phyloP scores from a whole-genome alignment of 257 asterid genomes.

The Lycium ferocissimum region DNA sequence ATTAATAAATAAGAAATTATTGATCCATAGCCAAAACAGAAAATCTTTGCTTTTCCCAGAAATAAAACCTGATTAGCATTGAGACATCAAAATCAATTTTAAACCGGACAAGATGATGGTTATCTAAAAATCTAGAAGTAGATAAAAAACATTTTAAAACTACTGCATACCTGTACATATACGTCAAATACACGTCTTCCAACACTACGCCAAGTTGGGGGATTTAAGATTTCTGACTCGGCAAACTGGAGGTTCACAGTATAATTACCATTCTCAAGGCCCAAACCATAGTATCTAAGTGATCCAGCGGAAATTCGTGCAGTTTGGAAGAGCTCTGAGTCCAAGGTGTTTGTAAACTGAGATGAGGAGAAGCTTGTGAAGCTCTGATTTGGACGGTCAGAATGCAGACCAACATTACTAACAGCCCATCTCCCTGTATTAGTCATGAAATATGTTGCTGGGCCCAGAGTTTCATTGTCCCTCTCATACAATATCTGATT shows the following conservation, averaged over 20 bases:
- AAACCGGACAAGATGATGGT: not conserved
- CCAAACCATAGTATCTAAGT: slow-evolving; percentile 80
- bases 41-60: no score
- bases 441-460: slow-evolving; percentile 62
- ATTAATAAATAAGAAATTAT: no score
- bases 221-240: slow-evolving; percentile 50
- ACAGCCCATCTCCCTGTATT: slow-evolving; percentile 72
- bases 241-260: slow-evolving; percentile 73
- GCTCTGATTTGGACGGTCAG: slow-evolving; percentile 48
- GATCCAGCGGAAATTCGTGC: slow-evolving; percentile 80
- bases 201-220: slow-evolving; percentile 59
- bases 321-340: slow-evolving; percentile 64
- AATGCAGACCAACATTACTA: slow-evolving; percentile 74
- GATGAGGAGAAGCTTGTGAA: slow-evolving; percentile 39
- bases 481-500: slow-evolving; percentile 50
- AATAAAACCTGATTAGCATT: not conserved
- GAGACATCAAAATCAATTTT: no score
- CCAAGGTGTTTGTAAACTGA: slow-evolving; percentile 57
- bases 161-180: slow-evolving; percentile 67
- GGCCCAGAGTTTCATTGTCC: slow-evolving; percentile 68
- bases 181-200: slow-evolving; percentile 86
- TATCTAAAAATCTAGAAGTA: no score
- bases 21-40: no score
- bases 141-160: no score
- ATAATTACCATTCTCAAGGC: slow-evolving; percentile 77